phyloP scores from a whole-genome alignment of 139 green algal genomes.

The Auxenochlorella protothecoides region DNA sequence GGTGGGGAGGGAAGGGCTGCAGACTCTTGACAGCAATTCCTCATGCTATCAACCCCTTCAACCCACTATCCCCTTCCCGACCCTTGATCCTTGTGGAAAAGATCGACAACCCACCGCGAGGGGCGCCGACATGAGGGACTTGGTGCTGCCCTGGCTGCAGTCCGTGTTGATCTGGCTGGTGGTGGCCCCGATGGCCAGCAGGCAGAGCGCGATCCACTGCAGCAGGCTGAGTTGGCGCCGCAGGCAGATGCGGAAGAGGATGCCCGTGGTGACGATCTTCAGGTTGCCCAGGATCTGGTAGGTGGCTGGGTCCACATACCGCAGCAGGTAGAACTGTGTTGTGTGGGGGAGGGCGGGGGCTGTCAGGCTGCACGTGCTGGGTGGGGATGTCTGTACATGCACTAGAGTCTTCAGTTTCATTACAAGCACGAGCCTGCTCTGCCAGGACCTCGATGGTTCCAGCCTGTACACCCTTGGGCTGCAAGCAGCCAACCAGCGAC shows the following conservation, averaged over 20 bases:
- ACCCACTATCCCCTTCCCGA: too few relatives aligned
- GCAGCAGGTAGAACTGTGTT: constrained; percentile 39
- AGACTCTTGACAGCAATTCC: too few relatives aligned
- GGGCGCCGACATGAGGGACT: constrained; percentile 21
- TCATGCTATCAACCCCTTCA: too few relatives aligned
- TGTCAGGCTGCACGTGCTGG: too few relatives aligned
- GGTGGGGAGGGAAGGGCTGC: too few relatives aligned
- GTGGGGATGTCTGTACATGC: too few relatives aligned
- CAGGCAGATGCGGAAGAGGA: constrained; percentile 39
- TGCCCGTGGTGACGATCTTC: constrained; percentile 57
- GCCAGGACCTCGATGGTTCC: too few relatives aligned
- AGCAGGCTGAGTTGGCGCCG: constrained; percentile 21
- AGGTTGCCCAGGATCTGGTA: constrained; percentile 65
- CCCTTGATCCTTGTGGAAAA: too few relatives aligned
- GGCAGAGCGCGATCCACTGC: constrained; percentile 46
- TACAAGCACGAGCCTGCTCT: too few relatives aligned
- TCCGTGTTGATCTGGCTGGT: constrained; percentile 39
- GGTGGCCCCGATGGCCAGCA: constrained; percentile 43
- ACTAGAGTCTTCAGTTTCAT: too few relatives aligned
- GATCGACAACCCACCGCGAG: constrained; percentile 7
- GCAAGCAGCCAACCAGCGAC: too few relatives aligned
- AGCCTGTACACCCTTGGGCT: too few relatives aligned
- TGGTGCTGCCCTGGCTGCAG: constrained; percentile 3
- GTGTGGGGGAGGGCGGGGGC: background rate
- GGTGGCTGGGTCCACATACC: constrained; percentile 44